Conservation (phyloP, 176 grass and related monocot species). For the Musa acuminata region DNA sequence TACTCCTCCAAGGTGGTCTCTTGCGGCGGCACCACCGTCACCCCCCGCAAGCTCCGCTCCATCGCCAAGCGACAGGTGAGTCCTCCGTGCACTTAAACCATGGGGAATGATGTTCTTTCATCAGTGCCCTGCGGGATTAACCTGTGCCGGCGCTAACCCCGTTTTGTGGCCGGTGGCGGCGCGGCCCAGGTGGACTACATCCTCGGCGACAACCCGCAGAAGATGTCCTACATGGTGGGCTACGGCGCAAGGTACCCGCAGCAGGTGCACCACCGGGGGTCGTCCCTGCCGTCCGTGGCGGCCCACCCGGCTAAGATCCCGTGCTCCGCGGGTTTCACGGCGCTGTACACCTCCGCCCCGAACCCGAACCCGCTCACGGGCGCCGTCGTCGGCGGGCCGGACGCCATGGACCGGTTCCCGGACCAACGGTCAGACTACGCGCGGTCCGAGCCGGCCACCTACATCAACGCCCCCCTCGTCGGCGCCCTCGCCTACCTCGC, state of each 20-base stretch:
- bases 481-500: conserved; percentile 87
- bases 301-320: conserved; percentile 51
- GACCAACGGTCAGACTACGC: conserved; percentile 73
- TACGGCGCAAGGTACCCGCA: conserved; percentile 54
- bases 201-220: conserved; percentile 64
- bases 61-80: conserved; percentile 57
- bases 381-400: conserved; percentile 73
- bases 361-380: conserved; percentile 79
- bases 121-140: background rate
- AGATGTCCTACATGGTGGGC: conserved; percentile 93
- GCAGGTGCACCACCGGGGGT: conserved; percentile 68
- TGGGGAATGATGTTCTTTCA: no score
- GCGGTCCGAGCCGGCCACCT: conserved; percentile 84
- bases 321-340: conserved; percentile 72
- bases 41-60: conserved; percentile 58
- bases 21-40: conserved; percentile 49
- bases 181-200: conserved; percentile 57
- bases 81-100: no score
- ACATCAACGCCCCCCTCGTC: conserved; percentile 96
- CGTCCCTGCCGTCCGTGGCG: conserved; percentile 66
- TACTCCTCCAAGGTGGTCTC: conserved; percentile 50
- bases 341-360: conserved; percentile 36
- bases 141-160: background rate
- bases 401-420: conserved; percentile 58
- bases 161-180: background rate